Base-by-base conservation (phyloP, 306 rosid genomes). In the Betula pendula region DNA sequence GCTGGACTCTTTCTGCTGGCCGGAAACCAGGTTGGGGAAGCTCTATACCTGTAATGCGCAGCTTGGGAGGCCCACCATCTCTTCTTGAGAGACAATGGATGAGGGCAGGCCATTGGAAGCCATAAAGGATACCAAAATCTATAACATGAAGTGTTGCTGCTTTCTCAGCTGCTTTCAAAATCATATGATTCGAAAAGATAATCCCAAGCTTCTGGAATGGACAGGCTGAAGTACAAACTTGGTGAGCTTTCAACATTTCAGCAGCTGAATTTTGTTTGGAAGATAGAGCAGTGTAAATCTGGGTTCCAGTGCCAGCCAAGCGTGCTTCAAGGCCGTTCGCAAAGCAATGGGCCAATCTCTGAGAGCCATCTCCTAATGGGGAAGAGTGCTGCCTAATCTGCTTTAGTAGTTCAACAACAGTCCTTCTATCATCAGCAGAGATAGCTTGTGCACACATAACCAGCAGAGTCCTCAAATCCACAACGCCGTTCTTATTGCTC, bases 31-130 rank as follows among this genome's bases (percentile, higher is more conserved):
- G 76, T 70, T 69, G 80, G 63, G 89, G 86, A 69, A 79, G 75
- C 48, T 85, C 89, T 24, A 85, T 77, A n/a, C 89, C 89, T 0
- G 89, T 79, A 45, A 93, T 87, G 40, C 95, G 89, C 31, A 93
- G 81, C 83, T 84, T 93, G 59, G 97, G 95, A 50, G 97, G 93
- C 3, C 97, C 95, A 16, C 95, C 98, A 0, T 6, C 15, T 77
- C 93, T 84, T 51, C 25, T 68, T 38, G 97, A 84, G 49, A 93
- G 86, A 81, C 74, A 60, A n/a, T 84, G 84, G 77, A 93, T 88
- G 15, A 93, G 92, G 58, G 84, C 87, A 59, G 98, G 98, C 98
- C 98, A 93, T 65, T 91, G 98, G 79, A 89, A 93, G 68, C 98
- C 98, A 68, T 93, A 91, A 2, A 84, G 71, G 82, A 93, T 93